Conservation (phyloP, 441 rosid species). For the Hura crepitans region DNA sequence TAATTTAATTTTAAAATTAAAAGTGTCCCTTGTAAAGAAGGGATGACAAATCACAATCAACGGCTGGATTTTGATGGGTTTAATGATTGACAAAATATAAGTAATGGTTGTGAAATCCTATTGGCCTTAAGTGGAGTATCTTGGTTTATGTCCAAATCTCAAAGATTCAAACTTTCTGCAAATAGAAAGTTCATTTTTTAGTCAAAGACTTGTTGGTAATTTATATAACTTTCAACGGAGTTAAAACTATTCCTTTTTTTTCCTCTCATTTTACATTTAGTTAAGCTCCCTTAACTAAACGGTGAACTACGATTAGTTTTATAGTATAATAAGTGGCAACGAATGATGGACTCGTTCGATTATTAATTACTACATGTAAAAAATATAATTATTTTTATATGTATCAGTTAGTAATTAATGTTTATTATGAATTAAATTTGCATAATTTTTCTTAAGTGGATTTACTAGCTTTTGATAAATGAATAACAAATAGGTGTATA, state of each 20-base stretch:
- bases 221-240: no score
- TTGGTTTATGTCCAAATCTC: neutral
- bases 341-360: no score
- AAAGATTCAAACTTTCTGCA: slow-evolving; percentile 20
- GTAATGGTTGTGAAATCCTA: neutral
- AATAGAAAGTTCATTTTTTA: slow-evolving; percentile 1
- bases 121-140: neutral
- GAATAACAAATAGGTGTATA: slow-evolving; percentile 9
- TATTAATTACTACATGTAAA: no score
- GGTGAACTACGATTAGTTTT: slow-evolving; percentile 8
- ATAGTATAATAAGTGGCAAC: neutral
- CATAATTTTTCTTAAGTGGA: no score
- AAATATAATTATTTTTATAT: no score
- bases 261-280: neutral
- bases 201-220: slow-evolving; percentile 22
- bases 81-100: neutral
- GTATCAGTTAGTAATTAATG: no score
- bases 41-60: neutral
- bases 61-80: neutral
- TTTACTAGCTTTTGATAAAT: neutral
- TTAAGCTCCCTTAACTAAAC: neutral
- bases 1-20: no score
- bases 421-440: no score
- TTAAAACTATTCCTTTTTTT: neutral
- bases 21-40: neutral